Base-by-base conservation (phyloP, 202 grass and related monocot genomes). In the Zizania palustris region DNA sequence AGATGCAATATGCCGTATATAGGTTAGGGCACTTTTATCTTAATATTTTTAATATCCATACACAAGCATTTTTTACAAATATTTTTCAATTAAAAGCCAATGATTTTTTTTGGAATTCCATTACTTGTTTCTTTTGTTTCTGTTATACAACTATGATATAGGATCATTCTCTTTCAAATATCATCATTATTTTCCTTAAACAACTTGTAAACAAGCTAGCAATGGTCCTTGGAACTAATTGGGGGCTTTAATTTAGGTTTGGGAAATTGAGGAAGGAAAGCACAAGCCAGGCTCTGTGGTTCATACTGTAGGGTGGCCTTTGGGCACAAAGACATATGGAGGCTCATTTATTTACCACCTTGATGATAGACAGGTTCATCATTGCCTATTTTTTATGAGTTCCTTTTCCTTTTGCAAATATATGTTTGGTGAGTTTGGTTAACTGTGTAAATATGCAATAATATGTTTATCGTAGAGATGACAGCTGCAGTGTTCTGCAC, bases 281-380 rank as follows among this genome's bases (percentile, higher is more conserved):
- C 95, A 97, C 59, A 56, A 88, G 62, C 85, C 86, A 71, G 95
- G 95, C 74, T 76, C 82, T 61, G 89, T 97, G 53, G 63, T 97
- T 63, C 95, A 97, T 76, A 94, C 95, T 80, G 53, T 97, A 65
- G 95, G 95, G 75, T 97, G 88, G 91, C 95, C 95, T 78, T 90
- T 97, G 80, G 95, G 92, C 39, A 86, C 18, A 21, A 93, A 92
- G 54, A 94, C 87, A 71, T 97, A 97, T 28, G 89, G 95, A 45
- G 91, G 95, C 58, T 92, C 91, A 63, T 94, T 97, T 84, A 28
- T 97, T 6, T 97, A 94, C 60, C 95, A 97, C 73, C 90, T 94
- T 77, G 82, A 86, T 46, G 72, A 97, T 80, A 86, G 85, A 71
- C 95, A 97, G 88, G 94, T 97, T 20, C 7, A 41, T 15, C 33